Base-by-base conservation (phyloP, 2,329 filamentous ascomycete genomes). In the Emericellopsis atlantica region DNA sequence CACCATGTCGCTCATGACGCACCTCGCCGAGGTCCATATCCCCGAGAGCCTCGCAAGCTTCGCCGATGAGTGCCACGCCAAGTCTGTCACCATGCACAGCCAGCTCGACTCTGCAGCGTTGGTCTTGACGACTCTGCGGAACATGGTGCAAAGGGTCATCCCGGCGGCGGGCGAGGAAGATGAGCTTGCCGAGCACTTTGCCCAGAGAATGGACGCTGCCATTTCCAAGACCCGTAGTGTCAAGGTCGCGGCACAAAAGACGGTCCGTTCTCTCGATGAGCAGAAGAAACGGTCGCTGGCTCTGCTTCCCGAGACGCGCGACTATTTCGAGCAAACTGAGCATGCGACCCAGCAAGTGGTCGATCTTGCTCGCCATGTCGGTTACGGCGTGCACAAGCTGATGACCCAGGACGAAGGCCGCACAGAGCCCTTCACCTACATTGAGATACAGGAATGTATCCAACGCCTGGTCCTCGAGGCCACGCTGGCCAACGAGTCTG, bases 1-100 rank as follows among this genome's bases (percentile, higher is more conserved):
- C 41, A 90, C 85, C 6, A 84, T 93, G 49, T 84, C 87, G 40
- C 72, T 95, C 41, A 81, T 95, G 70, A 76, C 76, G n/a, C 88
- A 95, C 57, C 72, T 95, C 12, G 81, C 79, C 9, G 84, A 90
- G 54, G 79, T 89, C 18, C 80, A 94, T 53, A 79, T 95, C 37
- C 72, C 77, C 2, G 68, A 72, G 40, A 79, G 75, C 36, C 65
- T 87, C 8, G 76, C 83, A 48, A 80, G 76, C 53, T 86, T 84
- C 56, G 84, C 86, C 0, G 82, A 89, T 53, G 78, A 88, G 50
- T 64, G 89, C 29, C 77, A 88, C 51, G 90, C 90, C 80, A 78
- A 77, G 47, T 76, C 83, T 3, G 58, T 79, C 37, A 65, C 90
- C 46, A 79, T 88, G 61, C 86, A 93, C 55, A 87, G 79, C 52